These are phyloP conservation scores for Aspergillus egyptiacus DNA, from an alignment of 495 filamentous ascomycete genomes.

Conservation along the genomic window DNA sequence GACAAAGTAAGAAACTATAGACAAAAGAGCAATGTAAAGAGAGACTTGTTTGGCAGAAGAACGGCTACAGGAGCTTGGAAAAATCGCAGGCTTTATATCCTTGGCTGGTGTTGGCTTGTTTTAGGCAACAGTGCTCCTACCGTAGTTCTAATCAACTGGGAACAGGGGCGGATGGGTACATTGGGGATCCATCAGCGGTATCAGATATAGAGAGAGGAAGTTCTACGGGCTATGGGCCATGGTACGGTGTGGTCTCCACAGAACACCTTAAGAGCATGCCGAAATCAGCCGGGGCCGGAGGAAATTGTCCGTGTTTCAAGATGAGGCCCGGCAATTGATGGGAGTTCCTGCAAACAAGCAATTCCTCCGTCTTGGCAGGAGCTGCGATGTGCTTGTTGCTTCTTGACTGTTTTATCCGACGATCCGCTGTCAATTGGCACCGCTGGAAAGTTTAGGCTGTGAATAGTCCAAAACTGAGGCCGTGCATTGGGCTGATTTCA, in stretches of 20 bases:
- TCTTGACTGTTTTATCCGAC: background rate
- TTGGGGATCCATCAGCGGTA: conserved; percentile 3
- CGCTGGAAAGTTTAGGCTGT: conserved; percentile 5
- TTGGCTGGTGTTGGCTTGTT: background rate
- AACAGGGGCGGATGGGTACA: background rate
- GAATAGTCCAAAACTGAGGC: background rate
- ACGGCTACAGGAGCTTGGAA: background rate
- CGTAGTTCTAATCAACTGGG: background rate
- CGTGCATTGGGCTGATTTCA: background rate
- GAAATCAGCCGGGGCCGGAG: background rate
- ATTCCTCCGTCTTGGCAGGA: conserved; percentile 19
- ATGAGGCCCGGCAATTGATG: conserved; percentile 11
- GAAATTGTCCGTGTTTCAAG: conserved; percentile 17
- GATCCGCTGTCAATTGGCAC: background rate
- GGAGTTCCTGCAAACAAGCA: conserved; percentile 9
- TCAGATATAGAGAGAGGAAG: background rate
- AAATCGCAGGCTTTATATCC: conserved; percentile 5
- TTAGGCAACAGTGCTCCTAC: background rate
- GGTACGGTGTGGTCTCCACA: background rate
- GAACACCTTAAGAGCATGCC: background rate
- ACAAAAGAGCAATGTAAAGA: conserved; percentile 11
- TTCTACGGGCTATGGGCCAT: too few species aligned
- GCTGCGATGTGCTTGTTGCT: background rate
- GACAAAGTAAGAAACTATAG: background rate
- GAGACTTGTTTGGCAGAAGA: conserved; percentile 5